Percentiles rank a stretch among this genome's conserved stretches.
Conservation (phyloP, 495 filamentous ascomycete genomes). For the Podospora bellae-mahoneyi region DNA sequence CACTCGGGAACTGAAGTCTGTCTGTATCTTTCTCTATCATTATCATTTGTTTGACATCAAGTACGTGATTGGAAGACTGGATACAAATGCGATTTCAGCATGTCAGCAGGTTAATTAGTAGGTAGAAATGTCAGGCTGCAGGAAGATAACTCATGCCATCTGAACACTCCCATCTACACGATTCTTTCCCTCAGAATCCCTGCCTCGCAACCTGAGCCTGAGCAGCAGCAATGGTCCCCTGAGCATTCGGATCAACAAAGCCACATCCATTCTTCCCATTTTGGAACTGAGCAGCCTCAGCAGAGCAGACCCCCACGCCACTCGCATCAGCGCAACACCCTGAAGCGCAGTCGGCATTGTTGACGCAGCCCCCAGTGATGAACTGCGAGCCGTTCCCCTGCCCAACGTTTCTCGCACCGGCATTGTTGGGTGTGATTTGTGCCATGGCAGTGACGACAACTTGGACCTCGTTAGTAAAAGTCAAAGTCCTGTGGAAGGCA, state of each 20-base stretch:
- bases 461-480: slow-evolving; percentile 6
- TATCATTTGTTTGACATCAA: no score
- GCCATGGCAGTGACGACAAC: slow-evolving; percentile 34
- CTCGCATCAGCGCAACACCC: slow-evolving; percentile 43
- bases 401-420: slow-evolving; percentile 48
- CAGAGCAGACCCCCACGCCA: slow-evolving; percentile 42
- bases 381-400: slow-evolving; percentile 50
- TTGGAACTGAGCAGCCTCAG: slow-evolving; percentile 40
- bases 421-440: slow-evolving; percentile 41
- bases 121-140: not conserved
- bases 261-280: slow-evolving; percentile 43
- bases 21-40: no score
- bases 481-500: not conserved
- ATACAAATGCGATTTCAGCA: no score
- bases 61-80: no score
- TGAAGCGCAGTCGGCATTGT: slow-evolving; percentile 42
- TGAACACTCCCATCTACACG: no score
- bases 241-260: slow-evolving; percentile 44
- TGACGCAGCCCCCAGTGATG: slow-evolving; percentile 49
- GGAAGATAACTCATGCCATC: not conserved
- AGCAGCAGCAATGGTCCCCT: slow-evolving; percentile 39
- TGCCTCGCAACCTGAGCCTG: slow-evolving; percentile 44
- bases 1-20: not conserved
- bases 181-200: slow-evolving; percentile 33
- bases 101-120: no score